Evolutionary conservation across 805 yeast genomes (phyloP), one percentile per base, ranked within the genome.

Genomic region (Metschnikowia hibisci): DNA sequence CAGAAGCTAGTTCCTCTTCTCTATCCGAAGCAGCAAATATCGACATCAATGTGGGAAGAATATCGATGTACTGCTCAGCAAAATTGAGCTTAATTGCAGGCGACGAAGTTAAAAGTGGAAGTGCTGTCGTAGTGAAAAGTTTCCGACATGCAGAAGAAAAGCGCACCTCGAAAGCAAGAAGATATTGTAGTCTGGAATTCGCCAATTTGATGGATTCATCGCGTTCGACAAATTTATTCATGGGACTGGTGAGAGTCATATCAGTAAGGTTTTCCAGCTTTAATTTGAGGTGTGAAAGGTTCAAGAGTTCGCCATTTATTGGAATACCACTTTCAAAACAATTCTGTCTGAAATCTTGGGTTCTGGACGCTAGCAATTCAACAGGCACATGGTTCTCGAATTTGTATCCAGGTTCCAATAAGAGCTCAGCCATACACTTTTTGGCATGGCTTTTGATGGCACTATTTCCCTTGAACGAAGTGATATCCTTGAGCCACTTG

Each of bases 141-240:
- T 67, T 70, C 55, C 93, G 71, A 6, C 75, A 53, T 4, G 53
- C 50, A 44, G 81, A 80, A 64, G 80, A 69, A 27, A 74, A 74
- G 50, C 93, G 68, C 30, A 77, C 69, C 47, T 84, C 86, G 45
- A 82, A 76, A 45, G 69, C 72, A 29, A 83, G 61, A 16, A 85
- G 53, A 51, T 67, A 71, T 56, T 84, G 89, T 10, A 84, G 55
- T 52, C 87, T 69, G 12, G 86, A 71, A 23, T 57, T 48, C n/a
- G 47, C 45, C 13, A 58, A 60, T 55, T 27, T 18, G 14, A 39
- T 8, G 30, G 27, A 27, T 32, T 36, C 7, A 11, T 28, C 42
- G 11, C 28, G 33, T 6, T 16, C 35, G 28, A 34, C 29, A 22
- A 35, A 18, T 18, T 28, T n/a, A 4, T 28, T 33, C 13, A 42